Conservation (phyloP, 108 stramenopile species). For the Nitzschia palea region DNA sequence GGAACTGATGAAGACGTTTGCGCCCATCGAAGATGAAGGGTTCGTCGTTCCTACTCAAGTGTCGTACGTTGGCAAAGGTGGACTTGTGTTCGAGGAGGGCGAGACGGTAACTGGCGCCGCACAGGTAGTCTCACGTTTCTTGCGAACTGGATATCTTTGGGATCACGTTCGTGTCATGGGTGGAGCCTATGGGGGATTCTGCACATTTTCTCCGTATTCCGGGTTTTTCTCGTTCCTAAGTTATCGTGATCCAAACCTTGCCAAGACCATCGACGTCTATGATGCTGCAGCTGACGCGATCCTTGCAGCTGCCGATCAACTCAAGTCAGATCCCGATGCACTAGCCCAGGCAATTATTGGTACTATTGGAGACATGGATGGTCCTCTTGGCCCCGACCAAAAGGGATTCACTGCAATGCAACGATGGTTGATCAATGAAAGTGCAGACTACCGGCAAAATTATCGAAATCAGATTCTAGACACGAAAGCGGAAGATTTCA, state of each 20-base stretch:
- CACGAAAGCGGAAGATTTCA: conserved; percentile 88
- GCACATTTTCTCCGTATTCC: conserved; percentile 80
- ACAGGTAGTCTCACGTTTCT: conserved; percentile 75
- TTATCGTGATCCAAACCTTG: conserved; percentile 96
- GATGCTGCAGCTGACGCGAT: conserved; percentile 87
- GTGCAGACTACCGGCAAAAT: conserved; percentile 79
- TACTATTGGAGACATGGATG: conserved; percentile 94
- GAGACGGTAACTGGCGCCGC: conserved; percentile 81
- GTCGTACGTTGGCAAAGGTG: conserved; percentile 92
- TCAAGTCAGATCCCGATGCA: conserved; percentile 79
- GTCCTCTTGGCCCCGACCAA: conserved; percentile 84
- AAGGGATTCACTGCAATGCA: conserved; percentile 81
- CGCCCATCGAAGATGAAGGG: conserved; percentile 81
- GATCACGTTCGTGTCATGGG: conserved; percentile 95
- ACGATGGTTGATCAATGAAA: conserved; percentile 84
- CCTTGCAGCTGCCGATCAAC: conserved; percentile 69
- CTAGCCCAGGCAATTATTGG: conserved; percentile 88
- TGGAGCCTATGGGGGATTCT: conserved; percentile 97
- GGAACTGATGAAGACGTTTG: conserved; percentile 68
- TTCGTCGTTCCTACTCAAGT: conserved; percentile 96
- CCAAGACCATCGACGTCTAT: conserved; percentile 92
- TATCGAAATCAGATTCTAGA: conserved; percentile 87
- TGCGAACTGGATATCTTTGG: conserved; percentile 93
- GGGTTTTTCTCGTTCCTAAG: conserved; percentile 88
- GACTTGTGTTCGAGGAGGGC: conserved; percentile 79